phyloP scores from a whole-genome alignment of 2,329 filamentous ascomycete genomes.

The Passalora sequoiae region DNA sequence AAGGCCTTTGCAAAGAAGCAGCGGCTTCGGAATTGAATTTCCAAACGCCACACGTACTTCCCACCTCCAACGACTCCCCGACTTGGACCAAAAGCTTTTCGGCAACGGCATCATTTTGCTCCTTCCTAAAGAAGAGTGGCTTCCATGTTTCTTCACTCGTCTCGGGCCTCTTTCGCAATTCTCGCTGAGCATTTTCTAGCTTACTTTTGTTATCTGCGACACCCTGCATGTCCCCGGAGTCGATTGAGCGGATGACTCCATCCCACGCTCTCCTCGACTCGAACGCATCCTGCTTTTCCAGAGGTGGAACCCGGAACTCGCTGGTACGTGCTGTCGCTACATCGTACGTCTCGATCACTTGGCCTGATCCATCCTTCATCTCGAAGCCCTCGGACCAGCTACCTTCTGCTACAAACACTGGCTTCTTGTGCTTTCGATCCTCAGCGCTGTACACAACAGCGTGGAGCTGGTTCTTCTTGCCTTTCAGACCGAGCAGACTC shows the following conservation, averaged over 20 bases:
- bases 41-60: slow-evolving; percentile 65
- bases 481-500: slow-evolving; percentile 34
- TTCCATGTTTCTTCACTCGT: slow-evolving; percentile 36
- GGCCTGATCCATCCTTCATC: slow-evolving; percentile 34
- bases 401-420: slow-evolving; percentile 37
- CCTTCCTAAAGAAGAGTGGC: slow-evolving; percentile 38
- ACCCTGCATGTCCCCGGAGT: slow-evolving; percentile 41
- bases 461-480: slow-evolving; percentile 41
- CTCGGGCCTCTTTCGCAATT: slow-evolving; percentile 39
- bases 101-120: slow-evolving; percentile 26
- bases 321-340: slow-evolving; percentile 22
- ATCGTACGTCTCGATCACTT: slow-evolving; percentile 36
- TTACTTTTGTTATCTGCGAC: slow-evolving; percentile 29
- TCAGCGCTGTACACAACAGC: slow-evolving; percentile 35
- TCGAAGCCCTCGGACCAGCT: slow-evolving; percentile 40
- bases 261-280: slow-evolving; percentile 43
- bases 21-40: slow-evolving; percentile 54
- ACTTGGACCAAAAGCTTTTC: slow-evolving; percentile 33
- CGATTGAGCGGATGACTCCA: slow-evolving; percentile 37
- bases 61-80: slow-evolving; percentile 45
- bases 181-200: slow-evolving; percentile 36
- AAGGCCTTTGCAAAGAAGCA: slow-evolving; percentile 25
- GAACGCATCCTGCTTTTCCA: slow-evolving; percentile 42
- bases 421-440: slow-evolving; percentile 29
- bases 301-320: slow-evolving; percentile 26